phyloP scores from a whole-genome alignment of 176 grass and related monocot genomes.

The Themeda triandra region DNA sequence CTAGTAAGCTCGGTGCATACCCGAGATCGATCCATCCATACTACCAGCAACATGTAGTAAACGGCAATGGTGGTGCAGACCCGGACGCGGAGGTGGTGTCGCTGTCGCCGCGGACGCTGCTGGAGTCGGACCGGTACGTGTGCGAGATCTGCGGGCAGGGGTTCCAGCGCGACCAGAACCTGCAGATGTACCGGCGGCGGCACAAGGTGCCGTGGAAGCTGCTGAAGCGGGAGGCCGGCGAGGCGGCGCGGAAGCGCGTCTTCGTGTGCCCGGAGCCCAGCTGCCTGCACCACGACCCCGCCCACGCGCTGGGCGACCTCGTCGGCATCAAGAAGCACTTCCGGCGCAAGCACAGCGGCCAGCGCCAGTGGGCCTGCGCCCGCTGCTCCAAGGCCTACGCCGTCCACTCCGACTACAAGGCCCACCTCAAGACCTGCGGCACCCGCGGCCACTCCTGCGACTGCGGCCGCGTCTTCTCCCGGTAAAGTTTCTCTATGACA shows the following conservation, averaged over 20 bases:
- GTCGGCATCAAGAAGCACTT: constrained; percentile 99
- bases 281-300: constrained; percentile 93
- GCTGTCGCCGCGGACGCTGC: constrained; percentile 85
- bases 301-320: constrained; percentile 89
- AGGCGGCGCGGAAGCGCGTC: constrained; percentile 83
- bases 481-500: constrained; percentile 15
- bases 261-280: constrained; percentile 95
- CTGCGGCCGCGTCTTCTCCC: constrained; percentile 96
- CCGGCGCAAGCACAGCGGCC: constrained; percentile 93
- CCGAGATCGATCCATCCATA: neutral
- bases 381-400: constrained; percentile 97
- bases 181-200: constrained; percentile 99
- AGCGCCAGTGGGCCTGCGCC: constrained; percentile 87
- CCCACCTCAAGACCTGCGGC: constrained; percentile 98
- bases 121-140: constrained; percentile 96
- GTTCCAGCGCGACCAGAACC: constrained; percentile 99
- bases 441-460: constrained; percentile 96
- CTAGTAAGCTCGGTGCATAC: neutral
- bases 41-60: constrained; percentile 10
- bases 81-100: constrained; percentile 98
- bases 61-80: constrained; percentile 38
- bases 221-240: constrained; percentile 79
- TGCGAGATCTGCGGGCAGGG: constrained; percentile 99
- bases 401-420: constrained; percentile 99
- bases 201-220: constrained; percentile 99